These are phyloP conservation scores for Anthostomella pinea DNA, from an alignment of 2,329 filamentous ascomycete species.

Conservation along the genomic window DNA sequence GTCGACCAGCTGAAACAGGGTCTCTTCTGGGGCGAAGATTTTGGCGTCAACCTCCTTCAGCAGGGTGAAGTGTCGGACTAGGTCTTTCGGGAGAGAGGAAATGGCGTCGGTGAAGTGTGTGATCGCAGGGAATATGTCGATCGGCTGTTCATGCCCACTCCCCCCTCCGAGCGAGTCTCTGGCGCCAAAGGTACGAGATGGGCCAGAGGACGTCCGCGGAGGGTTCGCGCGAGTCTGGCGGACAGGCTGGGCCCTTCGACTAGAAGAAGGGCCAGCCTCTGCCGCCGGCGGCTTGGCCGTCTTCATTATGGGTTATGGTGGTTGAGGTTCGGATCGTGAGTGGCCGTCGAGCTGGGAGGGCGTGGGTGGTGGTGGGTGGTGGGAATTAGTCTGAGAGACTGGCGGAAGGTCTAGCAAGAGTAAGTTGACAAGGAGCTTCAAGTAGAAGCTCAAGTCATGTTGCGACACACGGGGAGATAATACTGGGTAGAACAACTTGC, in stretches of 20 bases:
- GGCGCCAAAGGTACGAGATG: conserved; percentile 40
- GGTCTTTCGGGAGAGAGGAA: conserved; percentile 87
- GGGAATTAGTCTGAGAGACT: conserved; percentile 9
- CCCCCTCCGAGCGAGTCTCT: conserved; percentile 46
- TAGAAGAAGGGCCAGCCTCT: conserved; percentile 41
- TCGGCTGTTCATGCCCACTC: conserved; percentile 53
- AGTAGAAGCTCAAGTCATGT: conserved; percentile 30
- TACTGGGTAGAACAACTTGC: conserved; percentile 16
- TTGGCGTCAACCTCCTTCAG: conserved; percentile 98
- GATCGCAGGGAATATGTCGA: conserved; percentile 65
- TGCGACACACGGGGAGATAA: conserved; percentile 22
- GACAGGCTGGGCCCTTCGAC: conserved; percentile 60
- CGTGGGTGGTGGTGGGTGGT: conserved; percentile 20
- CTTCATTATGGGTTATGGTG: conserved; percentile 44
- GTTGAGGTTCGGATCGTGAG: conserved; percentile 2
- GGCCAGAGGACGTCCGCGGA: conserved; percentile 50
- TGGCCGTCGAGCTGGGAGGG: conserved; percentile 10
- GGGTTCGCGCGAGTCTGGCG: conserved; percentile 66
- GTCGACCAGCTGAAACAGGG: conserved; percentile 72
- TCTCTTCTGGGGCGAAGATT: conserved; percentile 82
- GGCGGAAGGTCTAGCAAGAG: conserved; percentile 10
- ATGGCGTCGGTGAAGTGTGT: conserved; percentile 87
- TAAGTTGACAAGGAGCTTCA: conserved; percentile 24
- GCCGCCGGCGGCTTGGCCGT: conserved; percentile 46
- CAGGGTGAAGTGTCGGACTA: conserved; percentile 91